These are phyloP conservation scores for Dorcoceras hygrometricum DNA, from an alignment of 257 asterid genomes.

Conservation along the genomic window DNA sequence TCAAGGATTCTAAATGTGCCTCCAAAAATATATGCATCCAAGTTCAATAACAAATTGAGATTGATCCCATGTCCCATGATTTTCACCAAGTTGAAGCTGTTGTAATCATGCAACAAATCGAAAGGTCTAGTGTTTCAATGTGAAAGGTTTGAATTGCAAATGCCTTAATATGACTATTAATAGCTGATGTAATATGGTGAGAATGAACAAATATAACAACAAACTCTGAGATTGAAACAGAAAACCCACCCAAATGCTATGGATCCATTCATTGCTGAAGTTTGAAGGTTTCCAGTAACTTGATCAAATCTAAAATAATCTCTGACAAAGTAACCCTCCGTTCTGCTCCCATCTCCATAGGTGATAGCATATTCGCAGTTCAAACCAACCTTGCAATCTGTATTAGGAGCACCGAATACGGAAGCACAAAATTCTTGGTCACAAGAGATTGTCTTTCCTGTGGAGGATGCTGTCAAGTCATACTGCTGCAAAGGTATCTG, in stretches of 20 bases:
- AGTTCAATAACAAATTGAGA: not conserved
- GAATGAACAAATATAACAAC: conserved; percentile 7
- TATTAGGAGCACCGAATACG: conserved; percentile 43
- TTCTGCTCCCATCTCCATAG: conserved; percentile 90
- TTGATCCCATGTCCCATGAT: not conserved
- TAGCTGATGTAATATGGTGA: not conserved
- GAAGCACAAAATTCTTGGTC: conserved; percentile 73
- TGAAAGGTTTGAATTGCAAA: conserved; percentile 1
- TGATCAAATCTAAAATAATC: conserved; percentile 65
- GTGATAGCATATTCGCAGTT: conserved; percentile 75
- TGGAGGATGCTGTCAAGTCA: conserved; percentile 67
- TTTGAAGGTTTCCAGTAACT: conserved; percentile 78
- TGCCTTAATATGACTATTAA: conserved; percentile 5
- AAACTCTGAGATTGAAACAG: conserved; percentile 20
- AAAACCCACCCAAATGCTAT: conserved; percentile 89
- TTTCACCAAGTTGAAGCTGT: not conserved
- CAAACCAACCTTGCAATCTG: conserved; percentile 69
- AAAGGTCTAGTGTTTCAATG: conserved; percentile 6
- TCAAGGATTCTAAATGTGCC: not conserved
- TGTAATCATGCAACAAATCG: not conserved
- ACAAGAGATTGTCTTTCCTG: conserved; percentile 63
- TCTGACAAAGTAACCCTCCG: conserved; percentile 79
- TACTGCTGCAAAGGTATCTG: conserved; percentile 77
- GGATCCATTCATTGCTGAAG: conserved; percentile 65
- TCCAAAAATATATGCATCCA: not conserved